Percentiles rank a stretch among this genome's conserved stretches.
phyloP scores from a whole-genome alignment of 192 early-diverging fungal species.

The Backusella macrospora region DNA sequence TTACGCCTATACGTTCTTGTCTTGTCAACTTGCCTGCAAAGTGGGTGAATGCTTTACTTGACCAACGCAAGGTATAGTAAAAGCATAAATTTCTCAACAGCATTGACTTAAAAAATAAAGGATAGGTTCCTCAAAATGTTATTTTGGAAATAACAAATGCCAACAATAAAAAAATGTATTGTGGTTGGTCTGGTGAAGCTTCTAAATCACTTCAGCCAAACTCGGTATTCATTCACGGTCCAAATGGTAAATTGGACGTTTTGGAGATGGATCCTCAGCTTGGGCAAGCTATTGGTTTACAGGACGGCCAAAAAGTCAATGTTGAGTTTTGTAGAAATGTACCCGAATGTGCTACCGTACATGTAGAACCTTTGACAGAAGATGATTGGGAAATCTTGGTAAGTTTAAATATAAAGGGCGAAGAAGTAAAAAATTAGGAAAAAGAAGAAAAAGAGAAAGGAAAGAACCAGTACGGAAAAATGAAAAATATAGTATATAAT shows the following conservation, averaged over 20 bases:
- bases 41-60: conserved; percentile 74
- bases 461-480: neutral
- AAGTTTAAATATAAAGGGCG: conserved; percentile 10
- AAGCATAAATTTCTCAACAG: neutral
- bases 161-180: conserved; percentile 51
- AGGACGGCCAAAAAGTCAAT: conserved; percentile 59
- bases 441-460: neutral
- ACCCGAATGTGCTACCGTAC: conserved; percentile 57
- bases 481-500: too few species aligned
- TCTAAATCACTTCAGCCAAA: conserved; percentile 36
- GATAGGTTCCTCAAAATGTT: conserved; percentile 58
- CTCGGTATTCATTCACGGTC: conserved; percentile 34
- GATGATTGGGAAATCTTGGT: conserved; percentile 87
- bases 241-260: conserved; percentile 45
- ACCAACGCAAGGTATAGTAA: conserved; percentile 62
- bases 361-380: conserved; percentile 68
- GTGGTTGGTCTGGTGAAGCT: conserved; percentile 70
- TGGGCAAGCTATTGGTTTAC: conserved; percentile 64
- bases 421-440: too few species aligned
- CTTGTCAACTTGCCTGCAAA: conserved; percentile 74
- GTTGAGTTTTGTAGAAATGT: conserved; percentile 63
- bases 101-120: neutral
- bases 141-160: conserved; percentile 53
- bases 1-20: conserved; percentile 65
- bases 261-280: conserved; percentile 77